Evolutionary conservation across 768 basidiomycete genomes (phyloP).

Genomic region (Boletales sp.): DNA sequence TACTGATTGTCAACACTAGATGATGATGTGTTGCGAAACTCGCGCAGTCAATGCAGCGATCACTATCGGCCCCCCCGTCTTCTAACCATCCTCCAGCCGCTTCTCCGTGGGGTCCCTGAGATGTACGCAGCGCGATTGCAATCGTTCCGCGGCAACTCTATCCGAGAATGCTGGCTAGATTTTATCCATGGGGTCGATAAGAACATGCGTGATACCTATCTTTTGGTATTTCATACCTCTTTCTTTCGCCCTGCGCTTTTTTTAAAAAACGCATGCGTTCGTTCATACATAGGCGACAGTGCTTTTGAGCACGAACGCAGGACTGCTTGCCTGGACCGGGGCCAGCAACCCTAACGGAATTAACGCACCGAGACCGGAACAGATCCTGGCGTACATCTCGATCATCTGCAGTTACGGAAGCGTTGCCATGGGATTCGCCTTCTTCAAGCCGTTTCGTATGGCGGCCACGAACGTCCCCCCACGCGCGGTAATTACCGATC

Average conservation of each 20-base stretch:
- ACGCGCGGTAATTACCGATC: slow-evolving; percentile 19
- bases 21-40: slow-evolving; percentile 25
- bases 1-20: too few species aligned
- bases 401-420: slow-evolving; percentile 28
- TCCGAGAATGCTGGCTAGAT: slow-evolving; percentile 20
- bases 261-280: neutral
- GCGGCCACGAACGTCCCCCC: slow-evolving; percentile 29
- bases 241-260: neutral
- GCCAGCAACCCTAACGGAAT: neutral
- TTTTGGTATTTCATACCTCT: slow-evolving; percentile 16
- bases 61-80: slow-evolving; percentile 21
- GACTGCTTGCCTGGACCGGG: slow-evolving; percentile 20
- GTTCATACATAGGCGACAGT: slow-evolving; percentile 24
- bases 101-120: slow-evolving; percentile 25
- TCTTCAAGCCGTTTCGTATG: slow-evolving; percentile 32
- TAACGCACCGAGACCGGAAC: slow-evolving; percentile 10
- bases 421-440: slow-evolving; percentile 26
- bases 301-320: slow-evolving; percentile 22
- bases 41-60: slow-evolving; percentile 29
- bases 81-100: slow-evolving; percentile 16
- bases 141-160: slow-evolving; percentile 25
- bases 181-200: slow-evolving; percentile 32
- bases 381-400: slow-evolving; percentile 28
- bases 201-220: slow-evolving; percentile 31
- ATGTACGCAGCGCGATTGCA: slow-evolving; percentile 25